Evolutionary conservation across 345 rosid species (phyloP).

Genomic region (Ceriops decandra): DNA sequence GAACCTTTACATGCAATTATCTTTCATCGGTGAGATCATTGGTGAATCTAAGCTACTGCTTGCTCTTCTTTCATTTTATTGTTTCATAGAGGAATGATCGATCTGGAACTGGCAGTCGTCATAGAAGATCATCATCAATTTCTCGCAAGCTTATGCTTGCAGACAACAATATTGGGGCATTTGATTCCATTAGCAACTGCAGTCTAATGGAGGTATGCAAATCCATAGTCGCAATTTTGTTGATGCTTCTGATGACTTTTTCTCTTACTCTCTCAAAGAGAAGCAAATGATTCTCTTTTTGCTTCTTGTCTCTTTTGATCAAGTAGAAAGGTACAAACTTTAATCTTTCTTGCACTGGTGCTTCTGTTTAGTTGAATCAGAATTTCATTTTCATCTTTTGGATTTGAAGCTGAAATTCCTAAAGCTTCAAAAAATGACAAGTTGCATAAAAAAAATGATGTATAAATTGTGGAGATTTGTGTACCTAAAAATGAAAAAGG

Average conservation of each 20-base stretch:
- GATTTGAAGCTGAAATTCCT: neutral
- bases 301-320: neutral
- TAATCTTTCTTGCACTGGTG: neutral
- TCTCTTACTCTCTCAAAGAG: neutral
- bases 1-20: no score
- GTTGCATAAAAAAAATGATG: no score
- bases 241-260: neutral
- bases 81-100: conserved; percentile 72
- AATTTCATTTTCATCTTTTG: neutral
- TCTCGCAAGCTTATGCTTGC: conserved; percentile 60
- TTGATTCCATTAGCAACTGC: conserved; percentile 73
- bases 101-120: conserved; percentile 74
- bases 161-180: conserved; percentile 46
- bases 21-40: neutral
- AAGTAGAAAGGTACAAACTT: neutral
- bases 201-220: conserved; percentile 82
- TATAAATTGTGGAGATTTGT: no score
- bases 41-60: conserved; percentile 2
- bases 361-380: neutral
- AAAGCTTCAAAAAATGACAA: neutral
- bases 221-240: neutral
- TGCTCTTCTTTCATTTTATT: conserved; percentile 15
- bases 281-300: neutral
- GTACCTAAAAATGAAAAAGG: no score
- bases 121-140: conserved; percentile 62